phyloP scores from a whole-genome alignment of 1,284 basidiomycete species.

The Ceratobasidium sp. region DNA sequence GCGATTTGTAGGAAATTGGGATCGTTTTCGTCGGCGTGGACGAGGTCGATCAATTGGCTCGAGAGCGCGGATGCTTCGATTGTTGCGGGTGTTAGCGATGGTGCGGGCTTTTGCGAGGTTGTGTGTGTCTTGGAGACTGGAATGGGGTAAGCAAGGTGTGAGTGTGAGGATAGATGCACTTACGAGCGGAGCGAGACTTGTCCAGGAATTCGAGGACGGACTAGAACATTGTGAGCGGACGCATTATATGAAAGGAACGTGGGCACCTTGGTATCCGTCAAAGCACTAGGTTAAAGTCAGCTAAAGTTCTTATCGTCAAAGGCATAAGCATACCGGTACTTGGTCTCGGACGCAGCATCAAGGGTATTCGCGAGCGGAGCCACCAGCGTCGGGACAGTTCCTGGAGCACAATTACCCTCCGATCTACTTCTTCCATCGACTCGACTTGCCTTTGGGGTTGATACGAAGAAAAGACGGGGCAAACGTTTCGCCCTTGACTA shows the following conservation, averaged over 20 bases:
- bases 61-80: constrained; percentile 73
- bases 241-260: constrained; percentile 30
- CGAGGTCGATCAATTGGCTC: constrained; percentile 72
- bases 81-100: constrained; percentile 81
- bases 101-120: constrained; percentile 78
- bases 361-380: constrained; percentile 83
- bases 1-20: constrained; percentile 61
- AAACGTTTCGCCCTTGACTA: constrained; percentile 77
- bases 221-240: constrained; percentile 58
- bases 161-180: constrained; percentile 4
- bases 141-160: neutral
- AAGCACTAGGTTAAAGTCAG: constrained; percentile 62
- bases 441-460: constrained; percentile 74
- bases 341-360: constrained; percentile 75
- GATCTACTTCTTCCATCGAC: neutral
- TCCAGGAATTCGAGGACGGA: constrained; percentile 85
- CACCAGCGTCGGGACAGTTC: constrained; percentile 85
- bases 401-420: constrained; percentile 56
- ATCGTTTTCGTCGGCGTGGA: constrained; percentile 66
- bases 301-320: neutral
- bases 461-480: constrained; percentile 75
- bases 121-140: constrained; percentile 73
- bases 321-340: constrained; percentile 62
- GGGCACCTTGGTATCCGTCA: constrained; percentile 79
- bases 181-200: constrained; percentile 71